phyloP scores from a whole-genome alignment of 2,329 filamentous ascomycete species.

The Furcasterigmium sp. region DNA sequence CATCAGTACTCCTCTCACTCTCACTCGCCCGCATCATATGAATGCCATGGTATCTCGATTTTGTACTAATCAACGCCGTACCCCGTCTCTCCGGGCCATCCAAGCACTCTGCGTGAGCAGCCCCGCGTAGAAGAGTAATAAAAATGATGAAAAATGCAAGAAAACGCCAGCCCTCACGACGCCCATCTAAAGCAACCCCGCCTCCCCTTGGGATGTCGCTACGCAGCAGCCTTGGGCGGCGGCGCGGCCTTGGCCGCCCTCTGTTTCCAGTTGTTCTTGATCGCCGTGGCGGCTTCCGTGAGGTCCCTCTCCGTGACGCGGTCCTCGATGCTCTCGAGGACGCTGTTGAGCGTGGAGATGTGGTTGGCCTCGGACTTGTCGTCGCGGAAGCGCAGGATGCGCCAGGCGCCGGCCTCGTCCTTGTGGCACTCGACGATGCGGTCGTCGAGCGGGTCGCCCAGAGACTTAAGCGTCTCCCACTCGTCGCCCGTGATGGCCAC shows the following conservation, averaged over 20 bases:
- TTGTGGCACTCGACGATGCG: constrained; percentile 87
- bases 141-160: too few relatives aligned
- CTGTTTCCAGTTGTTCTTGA: constrained; percentile 77
- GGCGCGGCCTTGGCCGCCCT: constrained; percentile 23
- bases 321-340: constrained; percentile 85
- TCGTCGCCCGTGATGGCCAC: constrained; percentile 69
- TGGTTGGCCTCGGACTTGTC: constrained; percentile 93
- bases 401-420: constrained; percentile 71
- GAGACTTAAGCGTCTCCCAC: constrained; percentile 75
- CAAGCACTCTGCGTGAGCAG: too few relatives aligned
- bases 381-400: constrained; percentile 83
- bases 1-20: too few relatives aligned
- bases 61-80: too few relatives aligned
- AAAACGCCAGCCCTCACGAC: too few relatives aligned
- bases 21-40: too few relatives aligned
- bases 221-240: neutral
- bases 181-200: too few relatives aligned
- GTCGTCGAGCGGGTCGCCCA: constrained; percentile 74
- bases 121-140: too few relatives aligned
- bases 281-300: constrained; percentile 60
- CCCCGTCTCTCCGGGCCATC: too few relatives aligned
- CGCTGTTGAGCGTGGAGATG: constrained; percentile 74
- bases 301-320: constrained; percentile 80
- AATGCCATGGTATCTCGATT: too few relatives aligned
- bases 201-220: too few relatives aligned